phyloP scores from a whole-genome alignment of 108 stramenopile species.

The Pseudonitzschia delicatissima region DNA sequence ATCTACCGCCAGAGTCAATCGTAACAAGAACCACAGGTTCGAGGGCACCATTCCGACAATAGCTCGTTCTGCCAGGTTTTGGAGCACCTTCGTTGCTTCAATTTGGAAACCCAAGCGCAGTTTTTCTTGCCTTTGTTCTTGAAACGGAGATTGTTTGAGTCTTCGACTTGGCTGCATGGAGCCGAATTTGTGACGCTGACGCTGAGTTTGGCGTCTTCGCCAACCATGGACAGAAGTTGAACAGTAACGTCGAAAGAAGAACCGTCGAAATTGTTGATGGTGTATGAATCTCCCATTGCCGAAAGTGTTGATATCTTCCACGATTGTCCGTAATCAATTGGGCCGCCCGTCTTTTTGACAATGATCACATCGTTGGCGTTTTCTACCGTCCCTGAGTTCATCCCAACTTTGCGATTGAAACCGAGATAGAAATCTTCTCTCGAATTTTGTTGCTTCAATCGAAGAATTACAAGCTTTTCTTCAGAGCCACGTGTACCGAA shows the following conservation, averaged over 20 bases:
- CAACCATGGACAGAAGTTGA: not conserved
- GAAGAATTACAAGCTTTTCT: not conserved
- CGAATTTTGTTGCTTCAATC: conserved; percentile 11
- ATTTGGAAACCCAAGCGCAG: conserved; percentile 8
- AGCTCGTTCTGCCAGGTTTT: conserved; percentile 1
- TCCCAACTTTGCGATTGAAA: conserved; percentile 29
- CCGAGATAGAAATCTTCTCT: conserved; percentile 33
- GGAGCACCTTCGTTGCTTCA: not conserved
- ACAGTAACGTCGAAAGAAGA: conserved; percentile 4
- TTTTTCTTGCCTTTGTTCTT: not conserved
- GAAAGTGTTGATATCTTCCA: conserved; percentile 5
- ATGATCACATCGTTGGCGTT: conserved; percentile 34
- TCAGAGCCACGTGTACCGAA: not conserved
- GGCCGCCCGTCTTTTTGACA: conserved; percentile 7
- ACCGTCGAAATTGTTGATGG: not conserved
- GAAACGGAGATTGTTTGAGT: not conserved
- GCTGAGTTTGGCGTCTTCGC: not conserved
- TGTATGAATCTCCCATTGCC: not conserved
- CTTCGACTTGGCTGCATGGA: not conserved
- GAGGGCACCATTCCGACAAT: conserved; percentile 6
- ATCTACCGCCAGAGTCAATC: no score
- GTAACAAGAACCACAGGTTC: conserved; percentile 9
- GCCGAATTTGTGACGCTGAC: not conserved
- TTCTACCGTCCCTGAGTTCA: conserved; percentile 33
- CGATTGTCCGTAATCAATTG: conserved; percentile 8